Conservation (phyloP, 2,329 filamentous ascomycete species). For the Beauveria caledonica region DNA sequence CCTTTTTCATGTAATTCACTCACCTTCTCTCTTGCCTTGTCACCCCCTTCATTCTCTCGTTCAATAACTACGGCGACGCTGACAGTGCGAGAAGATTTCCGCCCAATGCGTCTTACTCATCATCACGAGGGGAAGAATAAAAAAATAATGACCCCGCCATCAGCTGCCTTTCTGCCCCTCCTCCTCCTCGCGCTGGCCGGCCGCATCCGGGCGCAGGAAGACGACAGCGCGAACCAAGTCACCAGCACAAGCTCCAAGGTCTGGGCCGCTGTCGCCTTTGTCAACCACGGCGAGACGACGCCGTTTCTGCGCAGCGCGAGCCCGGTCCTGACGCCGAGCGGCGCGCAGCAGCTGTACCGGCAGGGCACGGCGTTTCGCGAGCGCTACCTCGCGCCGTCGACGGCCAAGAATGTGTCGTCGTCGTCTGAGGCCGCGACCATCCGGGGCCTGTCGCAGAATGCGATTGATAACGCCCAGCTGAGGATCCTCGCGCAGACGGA, state of each 20-base stretch:
- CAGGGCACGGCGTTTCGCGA: slow-evolving; percentile 41
- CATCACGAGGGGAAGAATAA: not conserved
- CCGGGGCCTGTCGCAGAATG: slow-evolving; percentile 30
- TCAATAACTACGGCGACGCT: not conserved
- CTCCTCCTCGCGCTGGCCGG: not conserved
- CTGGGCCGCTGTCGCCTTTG: slow-evolving; percentile 41
- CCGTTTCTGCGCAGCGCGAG: slow-evolving; percentile 27
- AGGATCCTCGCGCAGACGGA: slow-evolving; percentile 33
- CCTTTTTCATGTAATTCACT: not conserved
- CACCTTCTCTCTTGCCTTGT: not conserved
- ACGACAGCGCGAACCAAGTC: not conserved
- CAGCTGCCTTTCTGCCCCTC: not conserved
- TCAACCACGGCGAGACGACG: slow-evolving; percentile 46
- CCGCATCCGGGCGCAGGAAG: not conserved
- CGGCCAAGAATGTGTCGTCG: slow-evolving; percentile 20
- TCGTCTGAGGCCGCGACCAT: slow-evolving; percentile 29
- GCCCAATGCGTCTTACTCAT: not conserved
- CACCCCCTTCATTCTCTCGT: not conserved
- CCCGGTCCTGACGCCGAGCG: slow-evolving; percentile 39
- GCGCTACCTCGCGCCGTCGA: slow-evolving; percentile 35
- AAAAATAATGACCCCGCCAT: not conserved
- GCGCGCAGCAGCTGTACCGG: slow-evolving; percentile 42
- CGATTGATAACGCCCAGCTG: slow-evolving; percentile 43
- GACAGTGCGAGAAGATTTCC: not conserved
- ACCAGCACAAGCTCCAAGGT: slow-evolving; percentile 28